Percentiles rank a stretch among this genome's conserved stretches.
These are phyloP conservation scores for Kwoniella europaea DNA, from an alignment of 768 basidiomycete species.

Conservation along the genomic window DNA sequence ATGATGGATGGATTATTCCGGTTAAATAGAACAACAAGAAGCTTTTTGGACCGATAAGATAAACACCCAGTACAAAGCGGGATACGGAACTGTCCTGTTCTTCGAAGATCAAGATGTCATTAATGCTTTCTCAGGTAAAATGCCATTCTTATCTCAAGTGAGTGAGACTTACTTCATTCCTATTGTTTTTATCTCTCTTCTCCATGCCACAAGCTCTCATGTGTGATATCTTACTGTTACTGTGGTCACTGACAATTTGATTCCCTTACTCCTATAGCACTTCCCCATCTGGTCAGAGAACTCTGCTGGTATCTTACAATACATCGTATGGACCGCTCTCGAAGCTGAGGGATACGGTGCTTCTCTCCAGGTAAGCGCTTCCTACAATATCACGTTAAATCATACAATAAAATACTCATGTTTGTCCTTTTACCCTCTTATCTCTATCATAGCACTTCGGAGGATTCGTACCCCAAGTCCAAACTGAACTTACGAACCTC, in stretches of 20 bases:
- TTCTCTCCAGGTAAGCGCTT: conserved; percentile 40
- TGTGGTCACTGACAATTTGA: background rate
- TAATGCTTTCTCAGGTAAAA: conserved; percentile 43
- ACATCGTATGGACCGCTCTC: conserved; percentile 57
- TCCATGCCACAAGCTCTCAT: no score
- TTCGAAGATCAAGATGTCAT: conserved; percentile 58
- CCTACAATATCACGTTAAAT: no score
- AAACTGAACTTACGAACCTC: conserved; percentile 23
- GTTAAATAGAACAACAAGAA: conserved; percentile 23
- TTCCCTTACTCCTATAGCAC: conserved; percentile 5
- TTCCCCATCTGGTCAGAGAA: conserved; percentile 54
- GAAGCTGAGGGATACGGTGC: conserved; percentile 58
- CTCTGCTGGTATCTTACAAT: conserved; percentile 56
- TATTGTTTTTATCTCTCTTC: no score
- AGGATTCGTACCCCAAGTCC: conserved; percentile 21
- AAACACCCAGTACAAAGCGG: conserved; percentile 43
- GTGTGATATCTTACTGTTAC: background rate
- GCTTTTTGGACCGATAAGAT: conserved; percentile 39
- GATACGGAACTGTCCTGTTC: conserved; percentile 58
- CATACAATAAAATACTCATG: no score
- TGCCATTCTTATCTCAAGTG: conserved; percentile 41
- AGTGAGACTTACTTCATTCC: conserved; percentile 4
- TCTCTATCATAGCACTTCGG: conserved; percentile 35
- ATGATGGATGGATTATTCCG: background rate
- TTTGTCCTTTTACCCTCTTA: no score